Evolutionary conservation across 192 early-diverging fungal genomes (phyloP), one percentile per base, ranked within the genome.

Genomic region (Backusella morwellensis): DNA sequence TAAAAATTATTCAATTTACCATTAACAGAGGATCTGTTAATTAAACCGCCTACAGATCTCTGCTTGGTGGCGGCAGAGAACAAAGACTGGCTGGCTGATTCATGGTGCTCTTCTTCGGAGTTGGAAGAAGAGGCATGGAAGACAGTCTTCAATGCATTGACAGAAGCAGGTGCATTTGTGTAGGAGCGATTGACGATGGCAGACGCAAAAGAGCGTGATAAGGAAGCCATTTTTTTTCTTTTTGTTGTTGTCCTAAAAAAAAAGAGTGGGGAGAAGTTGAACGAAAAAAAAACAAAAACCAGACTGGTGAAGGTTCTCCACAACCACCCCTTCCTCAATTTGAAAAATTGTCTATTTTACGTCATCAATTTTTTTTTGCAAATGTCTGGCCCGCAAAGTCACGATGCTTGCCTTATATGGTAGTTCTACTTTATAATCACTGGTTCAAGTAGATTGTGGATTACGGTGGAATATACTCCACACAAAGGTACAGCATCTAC

Each of bases 171-270:
- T 36, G 81, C 81, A 74, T 81, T 87, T 73, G 83, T 78, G 68
- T 75, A 81, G 35, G 88, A 78, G 75, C 88, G 88, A 80, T 90
- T 90, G 70, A 84, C 79, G 50, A 85, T 74, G 69, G 85, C 78
- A 54, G 86, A 85, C 74, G 85, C 85, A 79, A 88, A 72, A 77
- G 78, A 75, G 78, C 78, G 75, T 71, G 73, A 77, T 72, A 88
- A 83, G 56, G 87, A 84, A 72, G 87, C 87, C 87, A 88, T 88
- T 36, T 44, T 68, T 32, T 34, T 68, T 32, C 7, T 41, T 47
- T 52, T 63, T 42, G 56, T 23, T 47, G 23, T 41, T 59, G 21
- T 47, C 42, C 15, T 47, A 29, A 44, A 32, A 42, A 44, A 47
- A 68, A 34, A 79, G 78, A 79, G 78, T 79, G 73, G 73, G 70